Conservation (phyloP, 345 rosid species). For the Hypericum perforatum region DNA sequence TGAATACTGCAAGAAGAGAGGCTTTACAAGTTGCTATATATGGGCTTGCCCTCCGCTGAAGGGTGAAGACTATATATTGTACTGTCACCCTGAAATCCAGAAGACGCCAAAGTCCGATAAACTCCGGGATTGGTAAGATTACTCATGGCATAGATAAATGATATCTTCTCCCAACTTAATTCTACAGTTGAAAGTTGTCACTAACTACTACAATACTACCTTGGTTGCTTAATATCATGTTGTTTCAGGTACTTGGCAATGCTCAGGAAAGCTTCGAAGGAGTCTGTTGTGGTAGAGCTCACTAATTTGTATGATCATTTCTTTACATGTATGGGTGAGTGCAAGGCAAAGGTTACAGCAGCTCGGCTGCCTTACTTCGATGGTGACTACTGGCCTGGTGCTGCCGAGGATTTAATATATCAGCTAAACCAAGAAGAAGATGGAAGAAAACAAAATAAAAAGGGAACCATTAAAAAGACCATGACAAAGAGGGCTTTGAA, state of each 20-base stretch:
- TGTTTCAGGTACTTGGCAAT: constrained; percentile 74
- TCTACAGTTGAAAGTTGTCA: too few relatives aligned
- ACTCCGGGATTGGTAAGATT: constrained; percentile 14
- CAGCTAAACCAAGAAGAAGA: constrained; percentile 93
- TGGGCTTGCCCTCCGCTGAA: constrained; percentile 30
- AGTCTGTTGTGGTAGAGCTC: constrained; percentile 20
- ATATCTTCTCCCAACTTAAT: background rate
- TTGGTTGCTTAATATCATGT: constrained; percentile 8
- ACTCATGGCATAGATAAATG: background rate
- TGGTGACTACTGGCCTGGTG: constrained; percentile 42
- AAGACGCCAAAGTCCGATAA: constrained; percentile 28
- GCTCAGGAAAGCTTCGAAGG: constrained; percentile 51
- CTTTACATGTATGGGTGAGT: constrained; percentile 23
- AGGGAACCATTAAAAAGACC: constrained; percentile 70
- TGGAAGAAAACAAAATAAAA: constrained; percentile 82
- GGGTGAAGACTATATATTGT: constrained; percentile 25
- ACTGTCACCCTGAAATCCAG: constrained; percentile 24
- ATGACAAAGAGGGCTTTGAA: constrained; percentile 92
- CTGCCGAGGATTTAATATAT: constrained; percentile 87
- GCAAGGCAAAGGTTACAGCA: constrained; percentile 28
- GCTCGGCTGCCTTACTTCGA: constrained; percentile 52
- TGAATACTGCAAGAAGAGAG: constrained; percentile 24
- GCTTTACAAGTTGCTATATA: constrained; percentile 21
- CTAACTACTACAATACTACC: too few relatives aligned
- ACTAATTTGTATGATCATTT: constrained; percentile 40